Base-by-base conservation (phyloP, 805 yeast species). In the Torulaspora delbrueckii region DNA sequence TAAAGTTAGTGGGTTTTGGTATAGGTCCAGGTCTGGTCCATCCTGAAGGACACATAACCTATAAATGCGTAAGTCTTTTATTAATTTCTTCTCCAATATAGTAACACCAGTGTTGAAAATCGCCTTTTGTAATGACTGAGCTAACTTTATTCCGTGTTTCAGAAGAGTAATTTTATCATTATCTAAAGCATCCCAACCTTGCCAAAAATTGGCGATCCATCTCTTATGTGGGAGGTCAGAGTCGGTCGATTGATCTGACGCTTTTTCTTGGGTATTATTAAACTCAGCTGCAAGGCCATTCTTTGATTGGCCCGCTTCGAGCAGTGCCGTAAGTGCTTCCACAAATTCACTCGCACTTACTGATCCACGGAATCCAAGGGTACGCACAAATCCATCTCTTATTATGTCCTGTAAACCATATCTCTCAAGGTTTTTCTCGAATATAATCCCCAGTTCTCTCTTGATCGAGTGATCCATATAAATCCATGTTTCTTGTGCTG, bases 271-370 rank as follows among this genome's bases (percentile, higher is more conserved):
- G 3, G 55, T 57, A 4, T 55, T 63, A 16, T 54, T 37, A 9
- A 50, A 61, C 18, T 63, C 67, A 4, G 60, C 64, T 4, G 63
- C 63, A 2, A 57, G 61, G 4, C 51, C 58, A 4, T 54, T 64
- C 13, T 50, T 58, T 10, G 58, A 38, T n/a, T 67, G 74, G 47
- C 82, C 86, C 43, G 74, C 77, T 59, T 93, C 97, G 19, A 93
- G 68, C 43, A 91, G 64, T 2, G 98, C 96, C 3, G 89, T 78
- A 7, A 93, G 68, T 0, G 96, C 78, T 59, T 93, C 97, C 3
- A 86, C 96, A 59, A 84, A 88, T 63, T 93, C 99, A 65, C 88
- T 86, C 0, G 98, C 98, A 31, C 95, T 81, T 12, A 91, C 72
- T 10, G 85, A 79, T 1, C 97, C 96, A 49, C 85, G 80, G 59